phyloP scores from a whole-genome alignment of 768 basidiomycete genomes.

The Termitomyces sp. region DNA sequence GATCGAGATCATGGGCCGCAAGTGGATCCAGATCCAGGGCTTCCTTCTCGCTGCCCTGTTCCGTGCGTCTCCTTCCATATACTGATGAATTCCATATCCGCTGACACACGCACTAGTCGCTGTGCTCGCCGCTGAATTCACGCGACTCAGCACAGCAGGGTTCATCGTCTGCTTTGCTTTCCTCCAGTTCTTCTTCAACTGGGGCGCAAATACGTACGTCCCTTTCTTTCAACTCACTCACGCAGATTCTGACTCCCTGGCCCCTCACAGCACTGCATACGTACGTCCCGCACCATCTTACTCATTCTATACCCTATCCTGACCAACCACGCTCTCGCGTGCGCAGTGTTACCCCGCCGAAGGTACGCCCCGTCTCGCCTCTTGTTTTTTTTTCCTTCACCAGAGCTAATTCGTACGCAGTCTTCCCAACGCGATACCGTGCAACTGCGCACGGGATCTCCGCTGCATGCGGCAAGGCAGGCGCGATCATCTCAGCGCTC shows the following conservation, averaged over 20 bases:
- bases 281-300: slow-evolving; percentile 21
- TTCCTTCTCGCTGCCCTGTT: slow-evolving; percentile 68
- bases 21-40: slow-evolving; percentile 70
- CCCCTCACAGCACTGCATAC: slow-evolving; percentile 40
- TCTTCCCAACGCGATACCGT: slow-evolving; percentile 73
- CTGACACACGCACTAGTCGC: slow-evolving; percentile 18
- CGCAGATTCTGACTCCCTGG: neutral
- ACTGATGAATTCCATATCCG: neutral
- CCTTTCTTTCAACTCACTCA: neutral
- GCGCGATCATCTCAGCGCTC: slow-evolving; percentile 72
- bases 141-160: slow-evolving; percentile 43
- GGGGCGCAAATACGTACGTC: slow-evolving; percentile 64
- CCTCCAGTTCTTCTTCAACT: slow-evolving; percentile 81
- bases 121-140: slow-evolving; percentile 64
- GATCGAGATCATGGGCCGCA: slow-evolving; percentile 70
- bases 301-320: neutral
- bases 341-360: slow-evolving; percentile 65
- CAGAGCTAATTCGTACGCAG: slow-evolving; percentile 16
- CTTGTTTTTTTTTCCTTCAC: neutral
- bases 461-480: slow-evolving; percentile 68
- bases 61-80: slow-evolving; percentile 29
- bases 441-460: slow-evolving; percentile 71
- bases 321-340: neutral
- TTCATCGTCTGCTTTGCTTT: slow-evolving; percentile 73
- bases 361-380: slow-evolving; percentile 8